Conservation (phyloP, 257 asterid genomes). For the Capsicum chinense region DNA sequence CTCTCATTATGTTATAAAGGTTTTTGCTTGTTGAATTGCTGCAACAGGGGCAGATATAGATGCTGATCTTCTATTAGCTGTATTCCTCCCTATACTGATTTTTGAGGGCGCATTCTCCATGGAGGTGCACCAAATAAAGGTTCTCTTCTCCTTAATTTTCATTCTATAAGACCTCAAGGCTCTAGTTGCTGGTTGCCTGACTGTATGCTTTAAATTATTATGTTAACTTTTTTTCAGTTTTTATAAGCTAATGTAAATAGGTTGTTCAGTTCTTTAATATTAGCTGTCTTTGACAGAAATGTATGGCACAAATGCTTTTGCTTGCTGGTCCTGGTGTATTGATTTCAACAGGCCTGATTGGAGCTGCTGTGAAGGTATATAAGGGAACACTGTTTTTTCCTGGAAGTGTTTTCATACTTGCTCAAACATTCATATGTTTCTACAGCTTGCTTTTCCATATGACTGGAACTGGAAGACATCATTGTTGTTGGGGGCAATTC, state of each 20-base stretch:
- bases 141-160: slow-evolving; percentile 6
- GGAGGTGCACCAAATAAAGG: slow-evolving; percentile 37
- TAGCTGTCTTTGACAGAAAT: slow-evolving; percentile 23
- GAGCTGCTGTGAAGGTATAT: slow-evolving; percentile 31
- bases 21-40: not conserved
- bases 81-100: slow-evolving; percentile 33
- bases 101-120: slow-evolving; percentile 35
- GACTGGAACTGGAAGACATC: slow-evolving; percentile 34
- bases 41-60: slow-evolving; percentile 34
- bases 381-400: slow-evolving; percentile 6
- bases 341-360: slow-evolving; percentile 28
- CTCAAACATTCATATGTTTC: slow-evolving; percentile 25
- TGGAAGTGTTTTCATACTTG: not conserved
- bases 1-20: slow-evolving; percentile 10
- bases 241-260: not conserved
- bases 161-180: not conserved
- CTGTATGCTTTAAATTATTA: not conserved
- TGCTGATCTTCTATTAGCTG: slow-evolving; percentile 33
- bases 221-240: not conserved
- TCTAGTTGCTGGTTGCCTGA: not conserved
- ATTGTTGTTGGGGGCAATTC: slow-evolving; percentile 31
- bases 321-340: slow-evolving; percentile 37
- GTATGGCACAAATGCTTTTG: slow-evolving; percentile 33
- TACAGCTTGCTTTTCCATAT: slow-evolving; percentile 33
- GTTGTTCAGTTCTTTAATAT: not conserved